Base-by-base conservation (phyloP, 129 eudicot species). In the Lactuca sativa region DNA sequence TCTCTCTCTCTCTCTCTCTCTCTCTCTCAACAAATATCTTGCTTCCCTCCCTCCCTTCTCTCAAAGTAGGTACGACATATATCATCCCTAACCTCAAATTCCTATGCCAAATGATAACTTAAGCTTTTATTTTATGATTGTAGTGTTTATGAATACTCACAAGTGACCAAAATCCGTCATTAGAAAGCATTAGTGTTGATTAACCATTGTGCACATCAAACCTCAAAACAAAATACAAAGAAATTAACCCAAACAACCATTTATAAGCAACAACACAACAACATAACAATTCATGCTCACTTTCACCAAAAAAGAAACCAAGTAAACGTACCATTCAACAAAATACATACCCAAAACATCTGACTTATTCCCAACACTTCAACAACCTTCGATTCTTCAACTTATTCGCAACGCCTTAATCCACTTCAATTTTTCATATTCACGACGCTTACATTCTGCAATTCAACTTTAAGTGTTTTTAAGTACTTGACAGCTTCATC, bases 401-500 rank as follows among this genome's bases (percentile, higher is more conserved):
- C 38, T 36, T 36, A 25, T 36, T 6, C 6, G 38, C 52, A 1
- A 47, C 44, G 9, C 10, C 9, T 40, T 5, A 40, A 40, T 40
- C 13, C 12, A 56, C 53, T 69, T 66, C 62, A 77, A 21, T 33
- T 66, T 75, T 78, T 79, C 53, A 73, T n/a, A 53, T 59, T 80
- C 36, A 54, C 88, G 56, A 61, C 82, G 64, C 84, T 86, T 14
- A 76, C 66, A 67, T 83, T 78, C 88, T 84, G 80, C 62, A 76
- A 78, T 64, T 90, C 90, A 0, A 84, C 88, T 80, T 88, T 86
- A 4, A 84, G 88, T 8, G 95, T 84, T 66, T 86, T 86, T 34
- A 90, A 90, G 76, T 90, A 84, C 61, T 81, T 71, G 36, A 90
- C 90, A 72, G 90, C 91, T 67, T 90, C 96, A 78, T 90, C 96